Base-by-base conservation (phyloP, 768 basidiomycete genomes). In the Boletus sp. region DNA sequence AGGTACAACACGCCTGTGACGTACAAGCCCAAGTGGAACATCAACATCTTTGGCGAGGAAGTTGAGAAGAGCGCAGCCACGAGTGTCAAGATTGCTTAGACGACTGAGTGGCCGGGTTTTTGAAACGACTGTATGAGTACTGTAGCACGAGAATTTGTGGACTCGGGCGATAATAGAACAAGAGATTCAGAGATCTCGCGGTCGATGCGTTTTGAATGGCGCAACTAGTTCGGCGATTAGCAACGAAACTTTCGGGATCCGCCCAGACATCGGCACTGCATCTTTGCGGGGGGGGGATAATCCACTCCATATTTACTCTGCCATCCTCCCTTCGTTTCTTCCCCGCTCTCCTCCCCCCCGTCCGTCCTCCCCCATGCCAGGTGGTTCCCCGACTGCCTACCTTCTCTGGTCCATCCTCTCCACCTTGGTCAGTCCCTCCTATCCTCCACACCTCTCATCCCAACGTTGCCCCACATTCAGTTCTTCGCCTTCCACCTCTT, bases 361-460 rank as follows among this genome's bases (percentile, higher is more conserved):
- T 34, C n/a, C 6, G 2, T 21, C 21, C 25, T 17, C 39, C 53
- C 74, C 64, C 71, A 90, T 91, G 88, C 82, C 80, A 70, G 79
- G 76, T 70, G 87, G 86, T 61, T 90, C 88, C 43, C 80, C 88
- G 9, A 78, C 87, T 23, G 85, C 85, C 51, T 89, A 81, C 68
- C 78, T 90, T 41, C 80, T 88, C 48, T 91, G 89, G 89, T 80
- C 88, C 52, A 79, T 89, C 35, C 76, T 90, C 55, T 75, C 87
- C 1, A 77, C 76, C 59, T 72, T 83, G 60, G 87, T 88, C 63
- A 72, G 85, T 60, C 69, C 34, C n/a, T 38, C 19, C 21, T 11
- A 14, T 29, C 29, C 5, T 11, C 21, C 29, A 7, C 17, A 1
- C 6, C 25, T 30, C 61, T 65, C 64, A 59, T 19, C 2, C 17